Evolutionary conservation across 2,329 filamentous ascomycete species (phyloP).

Genomic region (Didymella pomorum): DNA sequence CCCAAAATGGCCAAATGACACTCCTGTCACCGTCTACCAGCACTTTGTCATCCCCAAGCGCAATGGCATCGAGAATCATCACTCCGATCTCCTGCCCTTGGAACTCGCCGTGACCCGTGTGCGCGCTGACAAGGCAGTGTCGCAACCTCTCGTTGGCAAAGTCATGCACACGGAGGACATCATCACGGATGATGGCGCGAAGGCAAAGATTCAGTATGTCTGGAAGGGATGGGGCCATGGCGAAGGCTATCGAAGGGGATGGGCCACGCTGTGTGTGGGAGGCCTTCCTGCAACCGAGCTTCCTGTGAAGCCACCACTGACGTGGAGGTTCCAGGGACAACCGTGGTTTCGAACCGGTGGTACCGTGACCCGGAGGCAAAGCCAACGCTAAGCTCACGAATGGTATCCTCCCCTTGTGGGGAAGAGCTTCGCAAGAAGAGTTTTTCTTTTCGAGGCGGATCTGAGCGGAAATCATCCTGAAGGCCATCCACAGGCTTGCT

Average conservation of each 20-base stretch:
- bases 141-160: constrained; percentile 15
- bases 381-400: background rate
- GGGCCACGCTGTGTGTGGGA: constrained; percentile 13
- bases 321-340: constrained; percentile 1
- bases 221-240: constrained; percentile 18
- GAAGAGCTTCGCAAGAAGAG: no score
- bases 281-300: background rate
- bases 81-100: constrained; percentile 21
- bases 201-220: constrained; percentile 7
- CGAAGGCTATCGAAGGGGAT: constrained; percentile 15
- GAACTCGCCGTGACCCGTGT: constrained; percentile 18
- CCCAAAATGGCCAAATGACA: constrained; percentile 13
- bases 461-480: no score
- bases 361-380: background rate
- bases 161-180: constrained; percentile 21
- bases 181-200: background rate
- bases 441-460: no score
- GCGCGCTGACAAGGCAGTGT: constrained; percentile 20
- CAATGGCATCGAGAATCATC: constrained; percentile 2
- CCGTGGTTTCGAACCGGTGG: background rate
- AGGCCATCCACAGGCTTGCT: no score
- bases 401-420: no score
- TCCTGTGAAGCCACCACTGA: constrained; percentile 3
- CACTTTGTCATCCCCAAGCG: constrained; percentile 15
- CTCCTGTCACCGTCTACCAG: constrained; percentile 22